Base-by-base conservation (phyloP, 2,329 filamentous ascomycete genomes). In the Aquanectria penicillioides region DNA sequence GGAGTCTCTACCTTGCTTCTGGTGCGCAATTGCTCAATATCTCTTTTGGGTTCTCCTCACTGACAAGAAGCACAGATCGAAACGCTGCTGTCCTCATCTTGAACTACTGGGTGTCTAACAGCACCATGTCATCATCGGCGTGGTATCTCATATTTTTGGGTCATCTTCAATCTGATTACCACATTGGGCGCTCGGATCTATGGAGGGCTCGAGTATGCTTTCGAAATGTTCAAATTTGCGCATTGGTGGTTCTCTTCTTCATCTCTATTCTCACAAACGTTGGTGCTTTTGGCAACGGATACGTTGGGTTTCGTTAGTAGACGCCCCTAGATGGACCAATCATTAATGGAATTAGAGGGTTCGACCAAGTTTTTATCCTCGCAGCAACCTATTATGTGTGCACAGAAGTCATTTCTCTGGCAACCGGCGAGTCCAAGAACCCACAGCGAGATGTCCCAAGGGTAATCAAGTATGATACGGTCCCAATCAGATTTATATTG, bases 251-350 rank as follows among this genome's bases (percentile, higher is more conserved):
- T 5, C 22, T 34, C 17, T 49, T 49, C 18, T 34, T 49, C 31
- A 23, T 49, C 5, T 15, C 44, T 25, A 34, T 49, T 9, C 31
- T 49, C 4, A 31, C 22, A 17, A 49, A 49, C 15, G 44, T 49
- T 10, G 44, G 44, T 6, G 44, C 44, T 12, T 49, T 49, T 36
- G 44, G 44, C 20, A 49, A 49, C 9, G 44, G 44, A 25, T 49
- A 49, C n/a, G 31, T 49, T 8, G 44, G 44, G 29, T 49, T 49
- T 11, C 44, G 44, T 15, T 49, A 49, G 18, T 49, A 31, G 44
- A 37, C 44, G n/a, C 44, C 31, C 13, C 31, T 20, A 4, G n/a
- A 49, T n/a, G 44, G 44, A 7, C 44, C 44, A 5, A 49, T 49
- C n/a, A 37, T 49, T 13, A 49, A 49, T 13, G 44, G 44, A 11